Evolutionary conservation across 208 protist genomes (phyloP).

Genomic region (Trypanosomatidae sp.): DNA sequence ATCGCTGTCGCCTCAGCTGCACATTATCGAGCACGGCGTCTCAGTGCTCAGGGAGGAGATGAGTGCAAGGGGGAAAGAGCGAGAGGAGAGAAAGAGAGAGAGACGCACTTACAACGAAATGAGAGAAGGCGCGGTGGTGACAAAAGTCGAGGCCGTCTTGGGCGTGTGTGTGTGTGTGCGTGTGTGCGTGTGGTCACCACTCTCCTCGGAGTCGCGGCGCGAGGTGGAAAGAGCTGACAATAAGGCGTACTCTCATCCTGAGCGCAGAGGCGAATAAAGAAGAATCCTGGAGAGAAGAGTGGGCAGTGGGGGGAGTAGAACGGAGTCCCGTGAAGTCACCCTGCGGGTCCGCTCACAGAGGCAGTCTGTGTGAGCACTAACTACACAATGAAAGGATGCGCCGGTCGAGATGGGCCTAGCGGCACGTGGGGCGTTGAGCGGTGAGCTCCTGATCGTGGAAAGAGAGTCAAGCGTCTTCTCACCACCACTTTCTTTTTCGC

Average conservation of each 20-base stretch:
- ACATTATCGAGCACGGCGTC: not conserved
- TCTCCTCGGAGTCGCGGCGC: not conserved
- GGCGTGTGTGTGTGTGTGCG: not conserved
- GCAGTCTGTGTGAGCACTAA: not conserved
- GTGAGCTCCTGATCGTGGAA: not conserved
- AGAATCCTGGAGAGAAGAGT: not conserved
- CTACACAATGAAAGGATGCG: not conserved
- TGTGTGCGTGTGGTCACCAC: not conserved
- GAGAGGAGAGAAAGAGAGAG: not conserved
- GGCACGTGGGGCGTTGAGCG: not conserved
- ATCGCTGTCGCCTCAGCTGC: conserved; percentile 16
- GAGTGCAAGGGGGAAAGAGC: not conserved
- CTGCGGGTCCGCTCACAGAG: not conserved
- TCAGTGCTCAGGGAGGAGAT: not conserved
- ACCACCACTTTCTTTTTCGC: not conserved
- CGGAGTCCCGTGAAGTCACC: not conserved
- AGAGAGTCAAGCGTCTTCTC: not conserved
- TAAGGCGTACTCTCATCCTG: not conserved
- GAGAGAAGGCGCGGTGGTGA: not conserved
- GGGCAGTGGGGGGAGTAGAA: not conserved
- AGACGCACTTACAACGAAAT: not conserved
- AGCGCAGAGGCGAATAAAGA: not conserved
- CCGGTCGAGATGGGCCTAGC: not conserved
- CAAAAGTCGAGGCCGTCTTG: not conserved
- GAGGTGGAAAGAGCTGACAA: not conserved